These are phyloP conservation scores for Solanum bulbocastanum DNA, from an alignment of 257 asterid genomes.

Conservation along the genomic window DNA sequence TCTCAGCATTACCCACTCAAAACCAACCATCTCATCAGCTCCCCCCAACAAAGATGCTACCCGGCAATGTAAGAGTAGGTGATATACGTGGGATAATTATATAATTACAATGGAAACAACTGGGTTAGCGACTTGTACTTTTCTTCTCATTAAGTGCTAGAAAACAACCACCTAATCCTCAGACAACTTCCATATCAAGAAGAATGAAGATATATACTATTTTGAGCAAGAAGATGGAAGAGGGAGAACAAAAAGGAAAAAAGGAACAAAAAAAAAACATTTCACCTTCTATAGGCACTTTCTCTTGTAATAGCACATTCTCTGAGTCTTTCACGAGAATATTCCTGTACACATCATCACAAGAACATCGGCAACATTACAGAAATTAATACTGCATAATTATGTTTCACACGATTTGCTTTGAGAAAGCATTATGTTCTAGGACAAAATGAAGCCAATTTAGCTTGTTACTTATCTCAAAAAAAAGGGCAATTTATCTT, in stretches of 20 bases:
- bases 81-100: not conserved
- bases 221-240: not conserved
- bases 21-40: not conserved
- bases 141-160: not conserved
- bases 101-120: not conserved
- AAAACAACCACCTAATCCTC: not conserved
- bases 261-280: not conserved
- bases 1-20: not conserved
- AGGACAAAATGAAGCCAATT: not conserved
- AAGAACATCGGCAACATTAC: not conserved
- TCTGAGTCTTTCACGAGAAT: constrained; percentile 42
- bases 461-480: not conserved
- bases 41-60: not conserved
- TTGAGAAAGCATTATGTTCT: not conserved
- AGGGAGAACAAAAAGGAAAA: not conserved
- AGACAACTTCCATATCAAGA: not conserved
- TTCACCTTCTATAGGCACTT: constrained; percentile 45
- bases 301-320: constrained; percentile 55
- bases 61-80: not conserved
- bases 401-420: not conserved
- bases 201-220: not conserved
- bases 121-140: not conserved
- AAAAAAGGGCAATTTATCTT: not conserved
- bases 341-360: constrained; percentile 49
- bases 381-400: not conserved